Base-by-base conservation (phyloP, 371 early-diverging fungal genomes). In the Fennellomyces sp. region DNA sequence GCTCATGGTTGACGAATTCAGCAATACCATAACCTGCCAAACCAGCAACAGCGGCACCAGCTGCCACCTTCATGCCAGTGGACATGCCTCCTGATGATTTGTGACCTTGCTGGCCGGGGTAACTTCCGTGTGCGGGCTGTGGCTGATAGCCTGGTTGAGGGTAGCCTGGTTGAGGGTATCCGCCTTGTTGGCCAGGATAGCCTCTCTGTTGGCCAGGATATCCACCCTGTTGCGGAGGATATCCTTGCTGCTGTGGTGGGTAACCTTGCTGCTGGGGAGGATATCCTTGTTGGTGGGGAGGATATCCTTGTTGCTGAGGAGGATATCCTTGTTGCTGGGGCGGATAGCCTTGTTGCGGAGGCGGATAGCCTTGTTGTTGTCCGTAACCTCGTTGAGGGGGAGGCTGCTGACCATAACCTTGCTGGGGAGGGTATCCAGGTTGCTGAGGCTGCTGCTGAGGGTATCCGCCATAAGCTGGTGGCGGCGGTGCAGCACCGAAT, bases 1-100 rank as follows among this genome's bases (percentile, higher is more conserved):
- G 58, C 35, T 78, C 75, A 45, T 78, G 79, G 11, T 73, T 69
- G n/a, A 69, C 64, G 36, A 73, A 60, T 61, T 75, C 79, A n/a
- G 65, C 47, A 55, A 78, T 60, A 61, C 69, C 79, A 36, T 65
- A 75, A 35, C 73, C 79, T 6, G 68, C 71, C 13, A 73, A 47
- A 42, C 75, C 79, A 29, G 56, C 79, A 47, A 60, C 76, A 3
- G 72, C 75, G 29, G 73, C 75, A 36, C 68, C 79, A 26, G 64
- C 79, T 23, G 75, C 79, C 3, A 76, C 19, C 27, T 80, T 80
- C 69, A 72, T 66, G 31, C 75, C 80, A 21, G 57, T 72, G 15
- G 76, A 74, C 69, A 76, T 70, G 13, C 73, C 71, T 13, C 30
- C 56, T 27, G 35, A 4, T 21, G 41, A 28, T 23, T 63, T 12